Evolutionary conservation across 768 basidiomycete species (phyloP), one percentile per base, ranked within the genome.

Genomic region (Thelephora ganbajun): DNA sequence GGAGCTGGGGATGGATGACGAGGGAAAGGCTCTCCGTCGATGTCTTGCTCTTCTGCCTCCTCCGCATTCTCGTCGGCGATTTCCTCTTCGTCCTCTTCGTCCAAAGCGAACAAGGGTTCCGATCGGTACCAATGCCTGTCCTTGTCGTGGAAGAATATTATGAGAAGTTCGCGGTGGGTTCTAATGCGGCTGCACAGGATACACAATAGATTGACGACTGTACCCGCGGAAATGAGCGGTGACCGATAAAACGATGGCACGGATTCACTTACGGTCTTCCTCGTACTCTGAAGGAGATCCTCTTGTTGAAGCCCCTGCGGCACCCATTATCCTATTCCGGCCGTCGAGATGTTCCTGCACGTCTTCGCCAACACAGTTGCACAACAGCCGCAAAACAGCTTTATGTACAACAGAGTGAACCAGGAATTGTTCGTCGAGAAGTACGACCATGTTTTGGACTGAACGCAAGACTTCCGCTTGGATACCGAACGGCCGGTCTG

Each of bases 71-170:
- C 75, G 1, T 76, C 76, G 0, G 73, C 77, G 0, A 76, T 77
- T 0, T 67, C 66, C 0, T 78, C 76, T 35, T 84, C 84, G 0
- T 82, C 80, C 35, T 80, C 79, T 59, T 89, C 87, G 52, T 85
- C 82, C 1, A 83, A 77, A 35, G 80, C 66, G 52, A 83, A 85
- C 37, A 87, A 59, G 9, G 83, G 80, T 51, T 87, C 81, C 5
- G 82, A 80, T 9, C 71, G 79, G 59, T 80, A 83, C 80, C 87
- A 88, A 54, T 87, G 80, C 57, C 87, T 92, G 61, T 94, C 91
- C 57, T 87, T 92, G 61, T 94, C 91, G 57, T 93, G 90, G 61
- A 98, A 94, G 69, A 97, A 97, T 53, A 98, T 94, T 76, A 96
- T 86, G 35, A 98, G 77, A 1, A 98, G 70, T 56, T 92, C 88